Percentiles rank a stretch among this genome's conserved stretches.
Conservation (phyloP, 148 eudicot genomes). For the Drosera capensis region DNA sequence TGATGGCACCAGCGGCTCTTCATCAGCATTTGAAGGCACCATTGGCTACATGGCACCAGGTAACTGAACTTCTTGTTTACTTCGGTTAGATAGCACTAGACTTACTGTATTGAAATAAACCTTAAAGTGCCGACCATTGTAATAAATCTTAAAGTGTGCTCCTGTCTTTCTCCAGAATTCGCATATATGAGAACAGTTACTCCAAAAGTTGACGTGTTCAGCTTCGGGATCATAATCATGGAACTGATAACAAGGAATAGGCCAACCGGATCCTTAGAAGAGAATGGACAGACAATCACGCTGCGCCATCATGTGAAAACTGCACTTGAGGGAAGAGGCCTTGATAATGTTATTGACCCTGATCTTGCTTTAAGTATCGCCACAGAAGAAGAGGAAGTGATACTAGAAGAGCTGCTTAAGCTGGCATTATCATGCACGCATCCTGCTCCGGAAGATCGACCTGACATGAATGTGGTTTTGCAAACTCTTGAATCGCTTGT, state of each 20-base stretch:
- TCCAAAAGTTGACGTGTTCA: slow-evolving; percentile 82
- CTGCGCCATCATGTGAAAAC: slow-evolving; percentile 42
- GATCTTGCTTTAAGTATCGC: slow-evolving; percentile 20
- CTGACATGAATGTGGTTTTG: slow-evolving; percentile 37
- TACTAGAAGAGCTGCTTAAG: slow-evolving; percentile 35
- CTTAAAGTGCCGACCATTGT: background rate
- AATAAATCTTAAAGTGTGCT: background rate
- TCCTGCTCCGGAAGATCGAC: slow-evolving; percentile 49
- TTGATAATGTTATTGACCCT: slow-evolving; percentile 40
- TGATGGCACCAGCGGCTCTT: slow-evolving; percentile 60
- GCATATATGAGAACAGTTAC: slow-evolving; percentile 80
- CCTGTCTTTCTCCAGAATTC: slow-evolving; percentile 32
- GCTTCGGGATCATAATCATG: slow-evolving; percentile 73
- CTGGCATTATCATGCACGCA: slow-evolving; percentile 66
- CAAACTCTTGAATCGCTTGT: slow-evolving; percentile 23
- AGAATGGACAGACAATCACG: slow-evolving; percentile 43
- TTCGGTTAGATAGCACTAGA: no score
- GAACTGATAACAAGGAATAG: slow-evolving; percentile 53
- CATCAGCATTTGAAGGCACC: slow-evolving; percentile 52
- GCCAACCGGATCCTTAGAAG: slow-evolving; percentile 50
- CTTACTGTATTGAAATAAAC: no score
- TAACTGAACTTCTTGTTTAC: no score
- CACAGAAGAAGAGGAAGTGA: slow-evolving; percentile 25
- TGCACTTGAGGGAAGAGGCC: slow-evolving; percentile 21
- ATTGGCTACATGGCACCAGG: slow-evolving; percentile 98